Evolutionary conservation across 176 grass and related monocot species (phyloP).

Genomic region (Oropetium thomaeum): DNA sequence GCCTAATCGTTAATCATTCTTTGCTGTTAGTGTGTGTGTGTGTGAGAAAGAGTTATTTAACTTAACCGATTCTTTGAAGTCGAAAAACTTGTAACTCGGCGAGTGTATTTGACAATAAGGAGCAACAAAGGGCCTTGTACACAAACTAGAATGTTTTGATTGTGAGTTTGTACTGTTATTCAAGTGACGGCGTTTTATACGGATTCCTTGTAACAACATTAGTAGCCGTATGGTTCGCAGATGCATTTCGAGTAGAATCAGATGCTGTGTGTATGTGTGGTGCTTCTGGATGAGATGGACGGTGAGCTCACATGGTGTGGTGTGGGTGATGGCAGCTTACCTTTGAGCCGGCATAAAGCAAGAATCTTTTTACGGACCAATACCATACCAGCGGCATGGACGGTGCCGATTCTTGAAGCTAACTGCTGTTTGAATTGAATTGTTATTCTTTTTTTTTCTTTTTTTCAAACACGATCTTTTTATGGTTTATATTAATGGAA

Average conservation of each 20-base stretch:
- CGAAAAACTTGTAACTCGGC: background rate
- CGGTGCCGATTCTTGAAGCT: constrained; percentile 4
- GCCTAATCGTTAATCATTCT: constrained; percentile 5
- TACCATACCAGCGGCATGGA: background rate
- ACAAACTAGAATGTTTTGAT: background rate
- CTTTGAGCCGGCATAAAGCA: constrained; percentile 13
- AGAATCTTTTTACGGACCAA: background rate
- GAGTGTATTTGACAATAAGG: constrained; percentile 13
- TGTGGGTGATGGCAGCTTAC: background rate
- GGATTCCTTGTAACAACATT: background rate
- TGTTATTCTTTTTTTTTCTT: background rate
- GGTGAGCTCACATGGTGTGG: background rate
- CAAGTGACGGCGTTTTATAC: background rate
- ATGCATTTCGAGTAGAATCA: background rate
- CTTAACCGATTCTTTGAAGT: constrained; percentile 22
- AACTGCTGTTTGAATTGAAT: background rate
- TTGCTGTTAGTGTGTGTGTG: constrained; percentile 12
- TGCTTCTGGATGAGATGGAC: background rate
- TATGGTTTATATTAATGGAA: background rate
- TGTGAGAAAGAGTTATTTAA: background rate
- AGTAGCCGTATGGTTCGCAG: background rate
- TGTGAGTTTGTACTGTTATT: background rate
- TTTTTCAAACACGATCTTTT: background rate
- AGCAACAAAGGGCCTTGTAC: background rate
- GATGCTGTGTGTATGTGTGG: background rate